Conservation (phyloP, 345 rosid genomes). For the Firmiana major region DNA sequence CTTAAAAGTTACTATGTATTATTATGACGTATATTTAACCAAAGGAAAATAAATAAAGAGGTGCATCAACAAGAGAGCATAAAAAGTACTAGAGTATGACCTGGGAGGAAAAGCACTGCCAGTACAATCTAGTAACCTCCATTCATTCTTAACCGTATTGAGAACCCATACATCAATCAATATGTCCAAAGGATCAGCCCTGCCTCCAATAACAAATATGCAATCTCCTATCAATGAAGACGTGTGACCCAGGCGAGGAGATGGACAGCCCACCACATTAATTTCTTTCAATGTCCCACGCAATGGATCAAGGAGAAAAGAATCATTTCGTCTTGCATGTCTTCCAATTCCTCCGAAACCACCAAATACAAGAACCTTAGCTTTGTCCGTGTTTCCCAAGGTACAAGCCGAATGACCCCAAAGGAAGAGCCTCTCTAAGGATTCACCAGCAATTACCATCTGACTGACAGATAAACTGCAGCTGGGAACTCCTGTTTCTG, state of each 20-base stretch:
- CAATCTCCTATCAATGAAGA: slow-evolving; percentile 60
- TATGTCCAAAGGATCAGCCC: slow-evolving; percentile 71
- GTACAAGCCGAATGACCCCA: slow-evolving; percentile 88
- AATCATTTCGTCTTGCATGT: slow-evolving; percentile 78
- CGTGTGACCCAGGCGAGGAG: slow-evolving; percentile 80
- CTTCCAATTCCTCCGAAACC: slow-evolving; percentile 94
- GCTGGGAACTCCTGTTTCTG: slow-evolving; percentile 48
- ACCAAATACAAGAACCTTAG: slow-evolving; percentile 63
- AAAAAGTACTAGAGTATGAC: slow-evolving; percentile 31
- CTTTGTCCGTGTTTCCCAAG: slow-evolving; percentile 22
- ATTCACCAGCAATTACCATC: slow-evolving; percentile 51
- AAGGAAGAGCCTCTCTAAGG: slow-evolving; percentile 71
- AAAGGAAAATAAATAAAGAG: not conserved
- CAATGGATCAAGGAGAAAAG: slow-evolving; percentile 57
- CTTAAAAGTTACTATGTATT: not conserved
- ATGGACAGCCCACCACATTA: slow-evolving; percentile 43
- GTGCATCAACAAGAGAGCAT: not conserved
- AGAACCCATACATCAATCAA: slow-evolving; percentile 76
- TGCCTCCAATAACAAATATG: slow-evolving; percentile 81
- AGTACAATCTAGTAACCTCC: slow-evolving; percentile 54
- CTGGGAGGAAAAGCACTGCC: slow-evolving; percentile 64
- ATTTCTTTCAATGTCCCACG: slow-evolving; percentile 42
- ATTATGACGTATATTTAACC: not conserved
- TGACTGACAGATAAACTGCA: slow-evolving; percentile 34
- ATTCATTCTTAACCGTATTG: slow-evolving; percentile 38